phyloP scores from a whole-genome alignment of 805 yeast species.

The Sugiyamaella valdiviana region DNA sequence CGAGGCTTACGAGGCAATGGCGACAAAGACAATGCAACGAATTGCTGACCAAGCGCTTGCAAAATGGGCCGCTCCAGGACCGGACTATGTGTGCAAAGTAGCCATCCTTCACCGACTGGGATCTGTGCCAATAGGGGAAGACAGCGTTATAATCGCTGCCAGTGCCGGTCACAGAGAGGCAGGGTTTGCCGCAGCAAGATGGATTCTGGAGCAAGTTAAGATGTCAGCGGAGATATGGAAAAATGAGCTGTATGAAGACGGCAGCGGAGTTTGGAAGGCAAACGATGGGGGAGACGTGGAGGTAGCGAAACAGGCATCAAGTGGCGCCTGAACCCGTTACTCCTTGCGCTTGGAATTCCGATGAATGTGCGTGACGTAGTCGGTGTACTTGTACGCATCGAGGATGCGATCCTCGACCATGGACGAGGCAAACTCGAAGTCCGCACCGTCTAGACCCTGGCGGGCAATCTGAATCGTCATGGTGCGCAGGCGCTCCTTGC shows the following conservation, averaged over 20 bases:
- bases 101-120: constrained; percentile 44
- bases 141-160: constrained; percentile 41
- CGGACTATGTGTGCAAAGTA: constrained; percentile 32
- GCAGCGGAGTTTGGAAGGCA: constrained; percentile 39
- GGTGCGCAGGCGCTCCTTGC: constrained; percentile 34
- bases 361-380: constrained; percentile 64
- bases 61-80: constrained; percentile 21
- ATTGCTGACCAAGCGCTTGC: constrained; percentile 34
- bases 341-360: constrained; percentile 33
- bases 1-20: constrained; percentile 42
- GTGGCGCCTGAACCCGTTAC: background rate
- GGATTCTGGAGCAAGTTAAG: constrained; percentile 43
- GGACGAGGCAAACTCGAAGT: constrained; percentile 48
- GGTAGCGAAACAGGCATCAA: background rate
- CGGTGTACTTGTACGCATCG: constrained; percentile 55
- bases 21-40: constrained; percentile 33
- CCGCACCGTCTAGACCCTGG: constrained; percentile 57
- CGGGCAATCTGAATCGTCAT: constrained; percentile 56
- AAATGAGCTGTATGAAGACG: constrained; percentile 40
- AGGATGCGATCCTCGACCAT: constrained; percentile 68
- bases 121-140: constrained; percentile 42
- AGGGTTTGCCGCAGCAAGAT: constrained; percentile 43
- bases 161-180: constrained; percentile 43
- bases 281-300: constrained; percentile 23
- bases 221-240: constrained; percentile 47